Percentiles rank a stretch among this genome's conserved stretches.
Conservation (phyloP, 257 asterid species). For the Catharanthus roseus region DNA sequence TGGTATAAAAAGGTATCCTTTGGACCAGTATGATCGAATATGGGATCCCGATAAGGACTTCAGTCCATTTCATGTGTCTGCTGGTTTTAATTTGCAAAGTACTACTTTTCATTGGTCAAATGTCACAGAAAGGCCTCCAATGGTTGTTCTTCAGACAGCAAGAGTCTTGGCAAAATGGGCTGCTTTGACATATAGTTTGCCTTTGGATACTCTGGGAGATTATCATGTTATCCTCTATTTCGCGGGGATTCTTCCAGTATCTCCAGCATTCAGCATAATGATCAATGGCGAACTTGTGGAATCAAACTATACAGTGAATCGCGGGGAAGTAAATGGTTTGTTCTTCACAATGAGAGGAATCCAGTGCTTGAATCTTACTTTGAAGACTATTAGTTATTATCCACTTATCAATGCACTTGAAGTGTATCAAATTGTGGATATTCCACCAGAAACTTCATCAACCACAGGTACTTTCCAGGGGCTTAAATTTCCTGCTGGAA, state of each 20-base stretch:
- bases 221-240: slow-evolving; percentile 81
- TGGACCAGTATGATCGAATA: slow-evolving; percentile 75
- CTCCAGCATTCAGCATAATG: slow-evolving; percentile 66
- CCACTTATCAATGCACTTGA: slow-evolving; percentile 81
- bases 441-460: slow-evolving; percentile 75
- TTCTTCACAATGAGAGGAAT: slow-evolving; percentile 54
- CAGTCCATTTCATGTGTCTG: slow-evolving; percentile 77
- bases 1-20: slow-evolving; percentile 81
- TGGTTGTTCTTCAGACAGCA: slow-evolving; percentile 69
- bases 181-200: slow-evolving; percentile 55
- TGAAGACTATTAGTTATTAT: slow-evolving; percentile 59
- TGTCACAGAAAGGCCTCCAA: slow-evolving; percentile 72
- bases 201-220: slow-evolving; percentile 64
- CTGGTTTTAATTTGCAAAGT: slow-evolving; percentile 58
- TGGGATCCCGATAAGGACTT: slow-evolving; percentile 90
- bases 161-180: slow-evolving; percentile 79
- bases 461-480: slow-evolving; percentile 50
- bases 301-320: slow-evolving; percentile 57
- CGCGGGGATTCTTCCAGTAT: slow-evolving; percentile 80
- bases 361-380: slow-evolving; percentile 56
- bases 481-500: not conserved
- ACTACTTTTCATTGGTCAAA: slow-evolving; percentile 43
- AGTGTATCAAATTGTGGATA: slow-evolving; percentile 71
- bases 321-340: slow-evolving; percentile 51
- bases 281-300: slow-evolving; percentile 50